Base-by-base conservation (phyloP, 768 basidiomycete species). In the Xerocomellus intermedius region DNA sequence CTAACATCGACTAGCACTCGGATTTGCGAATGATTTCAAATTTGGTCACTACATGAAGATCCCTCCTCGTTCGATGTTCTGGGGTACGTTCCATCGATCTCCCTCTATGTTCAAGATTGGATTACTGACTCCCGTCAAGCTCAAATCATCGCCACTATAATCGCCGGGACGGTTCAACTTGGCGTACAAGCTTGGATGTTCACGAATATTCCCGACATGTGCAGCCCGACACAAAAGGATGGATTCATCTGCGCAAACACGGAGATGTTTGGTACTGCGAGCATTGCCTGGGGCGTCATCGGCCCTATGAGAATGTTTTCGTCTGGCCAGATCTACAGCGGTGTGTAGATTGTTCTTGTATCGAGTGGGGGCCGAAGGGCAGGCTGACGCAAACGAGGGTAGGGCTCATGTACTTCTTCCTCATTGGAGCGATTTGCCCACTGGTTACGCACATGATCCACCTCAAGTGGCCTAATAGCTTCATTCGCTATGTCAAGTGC, bases 281-380 rank as follows among this genome's bases (percentile, higher is more conserved):
- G 82, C 55, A 81, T 93, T 57, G 80, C 92, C 58, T 91, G 85
- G 85, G 88, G 91, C 56, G 87, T 89, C 57, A 88, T 94, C 52
- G 89, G 91, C 2, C 91, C 91, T 7, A 74, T 72, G 32, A 77
- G 82, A n/a, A 79, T 84, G 65, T 92, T 89, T 76, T 87, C 82
- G 2, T 44, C 73, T 17, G 88, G 87, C 13, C 80, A 82, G 64
- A 73, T 84, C 17, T 87, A 86, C 69, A 79, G 79, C 54, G 75
- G 75, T 73, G 43, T 45, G 66, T 63, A 2, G 10, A 28, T 36
- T 24, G 2, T 44, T 26, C n/a, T 16, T 4, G 22, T 30, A 5
- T 50, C 10, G 22, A 24, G 22, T 17, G 19, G 17, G 5, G 17
- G 44, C 32, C 7, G 7, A 22, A 19, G 1, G 41, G 24, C 3